Evolutionary conservation across 176 grass and related monocot species (phyloP).

Genomic region (Oryza meyeriana): DNA sequence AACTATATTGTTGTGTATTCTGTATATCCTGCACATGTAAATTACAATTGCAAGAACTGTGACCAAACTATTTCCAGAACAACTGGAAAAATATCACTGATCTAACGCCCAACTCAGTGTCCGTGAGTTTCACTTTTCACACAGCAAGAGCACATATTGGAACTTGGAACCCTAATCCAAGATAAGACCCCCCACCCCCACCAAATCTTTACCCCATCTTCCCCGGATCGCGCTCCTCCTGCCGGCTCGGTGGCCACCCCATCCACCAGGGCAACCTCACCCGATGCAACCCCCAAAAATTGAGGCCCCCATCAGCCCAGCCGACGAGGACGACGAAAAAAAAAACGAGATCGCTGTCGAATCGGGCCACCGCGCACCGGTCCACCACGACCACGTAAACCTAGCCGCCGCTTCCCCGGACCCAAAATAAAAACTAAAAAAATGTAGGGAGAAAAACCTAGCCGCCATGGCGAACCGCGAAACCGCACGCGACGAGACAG

Average conservation of each 20-base stretch:
- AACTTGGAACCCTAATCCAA: background rate
- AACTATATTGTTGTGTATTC: background rate
- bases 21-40: background rate
- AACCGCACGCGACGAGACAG: background rate
- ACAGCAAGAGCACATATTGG: background rate
- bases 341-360: rapidly evolving
- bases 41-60: background rate
- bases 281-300: background rate
- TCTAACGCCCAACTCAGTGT: background rate
- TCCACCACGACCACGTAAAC: background rate
- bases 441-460: background rate
- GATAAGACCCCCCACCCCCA: background rate
- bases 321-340: too few relatives aligned
- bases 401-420: background rate
- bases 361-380: background rate
- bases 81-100: background rate
- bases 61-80: background rate
- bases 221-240: background rate
- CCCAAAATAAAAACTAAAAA: background rate
- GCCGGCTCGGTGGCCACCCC: too few relatives aligned
- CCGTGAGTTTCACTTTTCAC: background rate
- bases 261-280: background rate
- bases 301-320: background rate
- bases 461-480: background rate
- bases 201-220: background rate